Base-by-base conservation (phyloP, 1,139 yeast species). In the Yamadazyma triangularis region DNA sequence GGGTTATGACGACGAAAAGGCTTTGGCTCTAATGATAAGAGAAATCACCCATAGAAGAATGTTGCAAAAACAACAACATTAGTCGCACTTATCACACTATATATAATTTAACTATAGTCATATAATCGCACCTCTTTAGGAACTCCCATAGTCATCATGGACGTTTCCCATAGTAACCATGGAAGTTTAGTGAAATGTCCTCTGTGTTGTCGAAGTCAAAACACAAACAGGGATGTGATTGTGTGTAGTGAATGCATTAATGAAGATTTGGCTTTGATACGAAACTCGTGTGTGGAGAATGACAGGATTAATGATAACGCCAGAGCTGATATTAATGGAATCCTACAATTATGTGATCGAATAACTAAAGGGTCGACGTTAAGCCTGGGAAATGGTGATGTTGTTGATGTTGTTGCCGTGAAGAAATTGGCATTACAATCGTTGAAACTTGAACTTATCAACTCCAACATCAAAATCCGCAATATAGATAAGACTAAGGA, bases 21-120 rank as follows among this genome's bases (percentile, higher is more conserved):
- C 73, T 1, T 41, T 81, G 30, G 67, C 81, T 4, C 50, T 79
- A 34, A 59, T 79, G 56, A 60, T 81, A 2, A 54, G 82, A 39
- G 88, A 80, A 41, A 61, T 79, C 12, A 63, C 73, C 0, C 85
- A 78, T 32, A 40, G 70, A 27, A 52, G 43, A 41, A 56, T 53
- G 38, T 35, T 52, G 27, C 53, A 47, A 20, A 31, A 28, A 15
- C 11, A 18, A n/a, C n/a, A n/a, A n/a, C n/a, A n/a, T n/a, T n/a
- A n/a, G n/a, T n/a, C n/a, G n/a, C n/a, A n/a, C n/a, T n/a, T n/a
- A n/a, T n/a, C n/a, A n/a, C n/a, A n/a, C n/a, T n/a, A n/a, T n/a
- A n/a, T n/a, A n/a, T n/a, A n/a, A n/a, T n/a, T n/a, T n/a, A n/a
- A n/a, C n/a, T n/a, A n/a, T n/a, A n/a, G n/a, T n/a, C n/a, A n/a